Percentiles rank a stretch among this genome's conserved stretches.
These are phyloP conservation scores for Williopsis jadinii DNA, from an alignment of 1,139 yeast species.

Conservation along the genomic window DNA sequence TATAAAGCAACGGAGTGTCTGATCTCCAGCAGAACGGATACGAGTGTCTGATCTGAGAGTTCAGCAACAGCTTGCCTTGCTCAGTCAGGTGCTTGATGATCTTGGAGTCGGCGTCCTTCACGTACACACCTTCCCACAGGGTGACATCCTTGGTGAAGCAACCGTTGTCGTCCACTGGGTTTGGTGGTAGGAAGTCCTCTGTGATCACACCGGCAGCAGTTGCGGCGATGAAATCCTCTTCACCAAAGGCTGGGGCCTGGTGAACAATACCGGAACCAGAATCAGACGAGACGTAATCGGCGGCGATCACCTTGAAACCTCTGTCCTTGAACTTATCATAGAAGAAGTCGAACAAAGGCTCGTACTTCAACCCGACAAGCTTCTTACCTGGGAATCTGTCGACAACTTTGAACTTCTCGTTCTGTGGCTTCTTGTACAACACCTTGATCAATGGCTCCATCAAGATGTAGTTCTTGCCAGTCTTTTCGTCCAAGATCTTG, in stretches of 20 bases:
- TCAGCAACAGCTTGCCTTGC: conserved; percentile 65
- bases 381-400: conserved; percentile 76
- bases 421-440: conserved; percentile 88
- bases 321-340: conserved; percentile 64
- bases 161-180: conserved; percentile 92
- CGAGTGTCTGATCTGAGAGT: conserved; percentile 85
- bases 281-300: conserved; percentile 81
- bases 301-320: conserved; percentile 78
- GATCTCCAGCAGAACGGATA: conserved; percentile 99
- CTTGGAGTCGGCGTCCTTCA: conserved; percentile 90
- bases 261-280: conserved; percentile 99
- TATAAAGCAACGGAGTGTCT: conserved; percentile 92
- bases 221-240: conserved; percentile 89
- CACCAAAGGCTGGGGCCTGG: conserved; percentile 99
- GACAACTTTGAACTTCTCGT: conserved; percentile 78
- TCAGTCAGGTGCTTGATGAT: conserved; percentile 82
- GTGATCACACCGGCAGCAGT: conserved; percentile 65
- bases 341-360: conserved; percentile 80
- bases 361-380: conserved; percentile 70
- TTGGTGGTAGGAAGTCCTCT: conserved; percentile 72
- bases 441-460: conserved; percentile 76
- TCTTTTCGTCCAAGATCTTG: conserved; percentile 85
- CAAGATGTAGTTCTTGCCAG: conserved; percentile 71
- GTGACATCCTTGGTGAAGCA: conserved; percentile 66
- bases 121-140: conserved; percentile 77